Percentiles rank a stretch among this genome's conserved stretches.
These are phyloP conservation scores for Friedmanniomyces endolithicus DNA, from an alignment of 495 filamentous ascomycete species.

Conservation along the genomic window DNA sequence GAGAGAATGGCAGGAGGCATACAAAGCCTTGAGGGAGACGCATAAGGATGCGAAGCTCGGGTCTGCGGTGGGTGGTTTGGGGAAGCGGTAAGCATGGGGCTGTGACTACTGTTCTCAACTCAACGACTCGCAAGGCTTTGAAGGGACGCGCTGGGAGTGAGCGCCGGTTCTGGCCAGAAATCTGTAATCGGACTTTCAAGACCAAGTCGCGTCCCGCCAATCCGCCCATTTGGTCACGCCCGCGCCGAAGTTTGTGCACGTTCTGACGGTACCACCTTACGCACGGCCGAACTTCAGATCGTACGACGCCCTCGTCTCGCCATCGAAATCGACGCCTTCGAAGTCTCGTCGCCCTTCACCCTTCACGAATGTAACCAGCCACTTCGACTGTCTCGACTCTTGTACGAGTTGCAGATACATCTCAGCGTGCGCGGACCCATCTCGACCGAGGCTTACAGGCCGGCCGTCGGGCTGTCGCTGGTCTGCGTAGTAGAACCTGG, in stretches of 20 bases:
- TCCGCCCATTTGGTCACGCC: no score
- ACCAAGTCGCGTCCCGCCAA: no score
- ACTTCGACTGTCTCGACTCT: conserved; percentile 23
- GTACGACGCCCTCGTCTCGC: background rate
- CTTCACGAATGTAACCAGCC: conserved; percentile 35
- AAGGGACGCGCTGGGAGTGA: no score
- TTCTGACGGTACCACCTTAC: background rate
- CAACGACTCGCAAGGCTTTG: no score
- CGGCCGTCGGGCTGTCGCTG: conserved; percentile 30
- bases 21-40: background rate
- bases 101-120: no score
- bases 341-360: conserved; percentile 24
- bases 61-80: background rate
- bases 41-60: background rate
- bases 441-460: conserved; percentile 15
- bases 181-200: no score
- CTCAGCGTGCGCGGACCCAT: conserved; percentile 30
- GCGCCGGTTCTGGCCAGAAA: no score
- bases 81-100: background rate
- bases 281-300: background rate
- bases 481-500: conserved; percentile 36
- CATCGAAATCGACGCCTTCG: background rate
- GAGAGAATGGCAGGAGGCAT: background rate
- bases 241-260: background rate
- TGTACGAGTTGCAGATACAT: conserved; percentile 31